phyloP scores from a whole-genome alignment of 352 stramenopile species.

The Pythium volutum region DNA sequence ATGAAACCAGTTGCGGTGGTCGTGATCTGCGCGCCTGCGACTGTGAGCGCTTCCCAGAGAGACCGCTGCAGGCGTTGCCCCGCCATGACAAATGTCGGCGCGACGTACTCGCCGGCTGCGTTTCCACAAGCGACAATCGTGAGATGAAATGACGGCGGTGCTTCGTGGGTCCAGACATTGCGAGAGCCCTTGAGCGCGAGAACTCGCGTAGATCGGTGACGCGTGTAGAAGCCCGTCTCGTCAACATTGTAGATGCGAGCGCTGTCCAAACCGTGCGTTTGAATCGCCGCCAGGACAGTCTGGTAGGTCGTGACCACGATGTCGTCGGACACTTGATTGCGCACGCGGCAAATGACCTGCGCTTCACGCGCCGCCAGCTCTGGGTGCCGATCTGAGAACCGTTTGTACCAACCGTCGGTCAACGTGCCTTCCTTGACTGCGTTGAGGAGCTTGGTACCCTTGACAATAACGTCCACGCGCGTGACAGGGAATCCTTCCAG shows the following conservation, averaged over 20 bases:
- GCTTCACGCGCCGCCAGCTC: too few relatives aligned
- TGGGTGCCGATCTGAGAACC: too few relatives aligned
- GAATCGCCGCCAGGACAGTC: conserved; percentile 13
- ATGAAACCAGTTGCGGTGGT: conserved; percentile 24
- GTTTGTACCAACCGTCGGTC: conserved; percentile 25
- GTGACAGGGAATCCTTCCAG: conserved; percentile 8
- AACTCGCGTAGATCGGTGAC: neutral
- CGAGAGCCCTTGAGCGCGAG: conserved; percentile 13
- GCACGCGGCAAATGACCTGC: too few relatives aligned
- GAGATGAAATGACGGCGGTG: conserved; percentile 27
- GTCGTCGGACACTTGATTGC: conserved; percentile 10
- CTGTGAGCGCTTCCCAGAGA: neutral
- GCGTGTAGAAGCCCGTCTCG: neutral
- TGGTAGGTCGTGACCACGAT: conserved; percentile 16
- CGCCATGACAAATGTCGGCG: conserved; percentile 21
- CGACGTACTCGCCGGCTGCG: conserved; percentile 15
- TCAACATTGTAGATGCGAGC: neutral
- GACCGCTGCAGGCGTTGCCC: conserved; percentile 3
- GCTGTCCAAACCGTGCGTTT: neutral
- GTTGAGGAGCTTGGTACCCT: conserved; percentile 7
- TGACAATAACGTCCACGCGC: conserved; percentile 5
- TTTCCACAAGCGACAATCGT: conserved; percentile 26
- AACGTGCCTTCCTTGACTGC: neutral
- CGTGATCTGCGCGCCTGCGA: neutral
- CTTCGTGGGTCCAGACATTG: conserved; percentile 24